Evolutionary conservation across 1,139 yeast species (phyloP).

Genomic region (Yamadazyma songkhlaensis): DNA sequence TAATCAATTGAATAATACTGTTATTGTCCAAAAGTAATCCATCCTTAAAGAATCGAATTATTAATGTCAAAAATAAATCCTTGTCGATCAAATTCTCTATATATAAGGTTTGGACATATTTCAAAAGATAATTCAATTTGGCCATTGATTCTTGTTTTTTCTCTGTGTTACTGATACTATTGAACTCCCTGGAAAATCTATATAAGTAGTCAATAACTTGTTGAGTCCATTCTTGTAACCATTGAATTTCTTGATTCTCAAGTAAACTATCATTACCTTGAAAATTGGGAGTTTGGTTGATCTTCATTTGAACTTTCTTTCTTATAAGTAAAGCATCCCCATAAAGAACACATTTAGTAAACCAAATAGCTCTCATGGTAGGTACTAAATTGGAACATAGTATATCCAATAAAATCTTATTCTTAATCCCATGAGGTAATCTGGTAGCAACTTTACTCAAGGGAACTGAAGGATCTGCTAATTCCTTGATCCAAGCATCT

Average conservation of each 20-base stretch:
- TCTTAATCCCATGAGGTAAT: slow-evolving; percentile 89
- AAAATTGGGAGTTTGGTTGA: slow-evolving; percentile 7
- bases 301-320: slow-evolving; percentile 38
- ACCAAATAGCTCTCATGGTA: slow-evolving; percentile 79
- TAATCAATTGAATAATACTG: slow-evolving; percentile 19
- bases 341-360: slow-evolving; percentile 80
- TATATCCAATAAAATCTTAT: slow-evolving; percentile 69
- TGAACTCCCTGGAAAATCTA: slow-evolving; percentile 44
- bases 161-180: slow-evolving; percentile 22
- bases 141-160: slow-evolving; percentile 46
- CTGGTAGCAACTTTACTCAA: slow-evolving; percentile 67
- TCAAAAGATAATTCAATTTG: slow-evolving; percentile 57
- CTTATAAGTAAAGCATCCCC: slow-evolving; percentile 73
- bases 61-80: slow-evolving; percentile 59
- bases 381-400: slow-evolving; percentile 69
- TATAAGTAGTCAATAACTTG: slow-evolving; percentile 64
- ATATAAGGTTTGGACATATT: slow-evolving; percentile 62
- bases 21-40: slow-evolving; percentile 45
- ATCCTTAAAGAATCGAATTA: slow-evolving; percentile 53
- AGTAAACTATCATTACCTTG: slow-evolving; percentile 7
- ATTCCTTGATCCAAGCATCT: slow-evolving; percentile 80
- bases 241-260: slow-evolving; percentile 43
- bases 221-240: slow-evolving; percentile 89
- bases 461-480: slow-evolving; percentile 67
- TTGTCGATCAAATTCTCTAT: slow-evolving; percentile 66